Evolutionary conservation across 2,329 filamentous ascomycete species (phyloP).

Genomic region (Xylaria sp.): DNA sequence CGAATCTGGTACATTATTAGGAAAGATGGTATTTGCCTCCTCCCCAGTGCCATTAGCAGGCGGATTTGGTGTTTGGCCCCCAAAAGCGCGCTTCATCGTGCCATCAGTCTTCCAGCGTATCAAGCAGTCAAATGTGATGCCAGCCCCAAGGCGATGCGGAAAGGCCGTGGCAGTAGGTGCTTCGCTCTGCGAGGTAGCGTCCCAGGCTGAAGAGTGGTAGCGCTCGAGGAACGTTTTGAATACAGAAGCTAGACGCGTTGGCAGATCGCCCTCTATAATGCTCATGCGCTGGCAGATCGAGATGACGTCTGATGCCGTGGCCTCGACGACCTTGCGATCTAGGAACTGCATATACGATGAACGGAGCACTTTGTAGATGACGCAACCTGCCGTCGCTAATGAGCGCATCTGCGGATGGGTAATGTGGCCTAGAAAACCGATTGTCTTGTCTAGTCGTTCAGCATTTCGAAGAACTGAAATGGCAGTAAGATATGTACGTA

Average conservation of each 20-base stretch:
- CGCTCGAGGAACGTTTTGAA: constrained; percentile 58
- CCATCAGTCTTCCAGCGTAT: constrained; percentile 55
- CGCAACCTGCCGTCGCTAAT: constrained; percentile 57
- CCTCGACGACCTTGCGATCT: constrained; percentile 35
- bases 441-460: constrained; percentile 55
- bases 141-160: constrained; percentile 59
- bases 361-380: constrained; percentile 58
- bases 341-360: constrained; percentile 53
- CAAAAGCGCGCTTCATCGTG: constrained; percentile 20
- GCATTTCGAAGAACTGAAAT: constrained; percentile 56
- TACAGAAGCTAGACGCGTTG: constrained; percentile 57
- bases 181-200: constrained; percentile 52
- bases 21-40: constrained; percentile 27
- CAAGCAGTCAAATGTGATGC: constrained; percentile 62
- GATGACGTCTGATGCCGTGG: constrained; percentile 46
- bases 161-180: constrained; percentile 54
- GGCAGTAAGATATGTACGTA: constrained; percentile 60
- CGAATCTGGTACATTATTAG: constrained; percentile 31
- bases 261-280: constrained; percentile 60
- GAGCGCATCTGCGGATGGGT: constrained; percentile 62
- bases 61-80: constrained; percentile 28
- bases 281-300: constrained; percentile 55
- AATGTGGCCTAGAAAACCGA: constrained; percentile 54
- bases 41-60: constrained; percentile 25
- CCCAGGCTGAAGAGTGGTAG: constrained; percentile 51